Percentiles rank a stretch among this genome's conserved stretches.
phyloP scores from a whole-genome alignment of 2,329 filamentous ascomycete genomes.

The Curvularia spicifera region DNA sequence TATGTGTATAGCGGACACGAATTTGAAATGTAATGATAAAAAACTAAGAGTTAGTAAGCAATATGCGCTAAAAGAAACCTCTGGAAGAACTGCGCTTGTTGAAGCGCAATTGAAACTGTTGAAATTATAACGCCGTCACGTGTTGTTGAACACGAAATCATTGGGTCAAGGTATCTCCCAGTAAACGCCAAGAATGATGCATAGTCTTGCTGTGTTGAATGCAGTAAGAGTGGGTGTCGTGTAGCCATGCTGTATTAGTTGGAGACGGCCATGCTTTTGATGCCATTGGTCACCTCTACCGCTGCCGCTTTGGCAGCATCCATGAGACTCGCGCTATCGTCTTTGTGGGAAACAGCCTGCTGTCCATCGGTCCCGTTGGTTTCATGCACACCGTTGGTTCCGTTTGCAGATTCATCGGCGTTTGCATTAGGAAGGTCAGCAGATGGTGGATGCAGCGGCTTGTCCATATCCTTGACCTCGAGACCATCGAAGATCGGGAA shows the following conservation, averaged over 20 bases:
- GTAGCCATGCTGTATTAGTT: conserved; percentile 27
- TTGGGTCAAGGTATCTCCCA: conserved; percentile 1
- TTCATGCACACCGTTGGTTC: conserved; percentile 14
- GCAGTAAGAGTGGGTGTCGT: conserved; percentile 32
- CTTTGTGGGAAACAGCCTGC: conserved; percentile 22
- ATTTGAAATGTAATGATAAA: background rate
- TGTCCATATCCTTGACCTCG: conserved; percentile 68
- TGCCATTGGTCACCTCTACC: conserved; percentile 39
- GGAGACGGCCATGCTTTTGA: conserved; percentile 36
- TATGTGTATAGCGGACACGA: conserved; percentile 2
- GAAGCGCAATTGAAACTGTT: conserved; percentile 32
- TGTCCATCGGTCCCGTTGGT: conserved; percentile 25
- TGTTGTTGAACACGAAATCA: conserved; percentile 14
- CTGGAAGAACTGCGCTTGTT: conserved; percentile 24
- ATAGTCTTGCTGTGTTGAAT: conserved; percentile 45
- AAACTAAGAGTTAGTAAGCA: background rate
- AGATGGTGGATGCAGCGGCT: conserved; percentile 37
- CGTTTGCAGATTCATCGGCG: conserved; percentile 11
- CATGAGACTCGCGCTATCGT: conserved; percentile 28
- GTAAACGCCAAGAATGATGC: conserved; percentile 17
- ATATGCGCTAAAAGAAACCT: background rate
- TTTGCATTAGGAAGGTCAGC: conserved; percentile 21
- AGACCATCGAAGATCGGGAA: conserved; percentile 87
- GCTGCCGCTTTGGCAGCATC: conserved; percentile 39
- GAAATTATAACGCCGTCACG: conserved; percentile 21